A percentile compares a stretch with the other conserved stretches of the same genome.
Evolutionary conservation across 2,329 filamentous ascomycete species (phyloP).

Genomic region (Clonostachys solani): DNA sequence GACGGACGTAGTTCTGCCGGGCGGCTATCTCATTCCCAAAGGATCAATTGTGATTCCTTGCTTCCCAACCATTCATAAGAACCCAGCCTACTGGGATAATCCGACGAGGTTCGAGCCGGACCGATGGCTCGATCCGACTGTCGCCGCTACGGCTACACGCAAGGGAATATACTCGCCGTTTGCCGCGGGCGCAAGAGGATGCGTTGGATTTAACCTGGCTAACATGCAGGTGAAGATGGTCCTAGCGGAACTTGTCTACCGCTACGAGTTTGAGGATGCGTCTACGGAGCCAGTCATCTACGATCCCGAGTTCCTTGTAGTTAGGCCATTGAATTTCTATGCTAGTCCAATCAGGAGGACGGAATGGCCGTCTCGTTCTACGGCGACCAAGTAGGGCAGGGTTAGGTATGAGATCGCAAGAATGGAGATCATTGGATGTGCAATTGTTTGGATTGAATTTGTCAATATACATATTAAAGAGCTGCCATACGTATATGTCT

Average conservation of each 20-base stretch:
- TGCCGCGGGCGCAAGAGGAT: constrained; percentile 50
- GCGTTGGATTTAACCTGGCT: constrained; percentile 63
- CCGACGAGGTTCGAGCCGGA: constrained; percentile 54
- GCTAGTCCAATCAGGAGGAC: not conserved
- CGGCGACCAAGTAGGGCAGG: too few relatives aligned
- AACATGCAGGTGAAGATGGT: constrained; percentile 57
- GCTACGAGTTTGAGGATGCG: constrained; percentile 18
- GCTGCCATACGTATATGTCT: too few relatives aligned
- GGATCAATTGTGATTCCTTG: constrained; percentile 49
- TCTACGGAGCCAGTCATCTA: constrained; percentile 8
- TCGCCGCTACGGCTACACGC: constrained; percentile 37
- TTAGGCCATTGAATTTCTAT: constrained; percentile 13
- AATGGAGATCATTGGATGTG: too few relatives aligned
- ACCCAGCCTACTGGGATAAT: constrained; percentile 52
- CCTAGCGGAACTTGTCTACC: constrained; percentile 51
- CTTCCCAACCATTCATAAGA: constrained; percentile 46
- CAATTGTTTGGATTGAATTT: too few relatives aligned
- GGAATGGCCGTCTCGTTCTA: not conserved
- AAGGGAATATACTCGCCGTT: constrained; percentile 56
- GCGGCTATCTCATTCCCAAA: constrained; percentile 50
- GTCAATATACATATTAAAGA: too few relatives aligned
- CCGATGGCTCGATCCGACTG: constrained; percentile 47
- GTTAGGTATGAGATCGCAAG: too few relatives aligned
- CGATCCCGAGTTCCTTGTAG: constrained; percentile 11
- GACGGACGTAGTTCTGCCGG: constrained; percentile 51